Conservation (phyloP, 345 rosid species). For the Ricinus communis region DNA sequence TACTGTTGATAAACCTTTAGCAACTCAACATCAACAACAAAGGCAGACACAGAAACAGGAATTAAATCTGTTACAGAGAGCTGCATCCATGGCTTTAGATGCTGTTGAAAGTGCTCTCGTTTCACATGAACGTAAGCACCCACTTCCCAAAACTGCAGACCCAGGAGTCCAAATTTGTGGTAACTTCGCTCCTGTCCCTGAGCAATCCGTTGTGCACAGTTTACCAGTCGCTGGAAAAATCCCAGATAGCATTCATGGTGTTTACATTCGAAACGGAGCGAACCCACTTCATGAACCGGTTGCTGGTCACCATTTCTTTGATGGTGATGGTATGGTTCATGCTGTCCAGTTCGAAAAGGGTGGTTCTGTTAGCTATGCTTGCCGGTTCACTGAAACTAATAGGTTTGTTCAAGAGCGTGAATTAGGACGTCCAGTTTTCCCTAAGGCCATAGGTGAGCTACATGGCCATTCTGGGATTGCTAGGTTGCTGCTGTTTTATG, state of each 20-base stretch:
- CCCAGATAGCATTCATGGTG: constrained; percentile 67
- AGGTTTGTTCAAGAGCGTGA: constrained; percentile 66
- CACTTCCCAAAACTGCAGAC: constrained; percentile 78
- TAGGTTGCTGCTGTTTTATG: constrained; percentile 66
- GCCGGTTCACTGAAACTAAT: constrained; percentile 79
- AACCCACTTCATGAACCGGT: constrained; percentile 83
- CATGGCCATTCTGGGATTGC: constrained; percentile 92
- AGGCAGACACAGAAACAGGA: constrained; percentile 21
- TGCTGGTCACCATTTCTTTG: constrained; percentile 87
- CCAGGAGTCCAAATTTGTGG: constrained; percentile 73
- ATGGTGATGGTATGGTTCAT: constrained; percentile 92
- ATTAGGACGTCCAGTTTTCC: constrained; percentile 71
- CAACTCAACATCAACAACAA: background rate
- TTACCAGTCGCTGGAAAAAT: constrained; percentile 65
- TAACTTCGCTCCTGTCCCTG: constrained; percentile 75
- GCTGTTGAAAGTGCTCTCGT: constrained; percentile 54
- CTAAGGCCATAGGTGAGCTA: constrained; percentile 88
- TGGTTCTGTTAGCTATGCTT: constrained; percentile 67
- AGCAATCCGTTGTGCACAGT: constrained; percentile 49
- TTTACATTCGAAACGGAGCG: constrained; percentile 79
- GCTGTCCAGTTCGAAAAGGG: constrained; percentile 51
- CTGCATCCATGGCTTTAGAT: constrained; percentile 56
- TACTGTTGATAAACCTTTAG: background rate
- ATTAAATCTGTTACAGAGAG: constrained; percentile 62
- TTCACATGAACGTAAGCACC: constrained; percentile 51